Base-by-base conservation (phyloP, 495 filamentous ascomycete genomes). In the Tuber indicum region DNA sequence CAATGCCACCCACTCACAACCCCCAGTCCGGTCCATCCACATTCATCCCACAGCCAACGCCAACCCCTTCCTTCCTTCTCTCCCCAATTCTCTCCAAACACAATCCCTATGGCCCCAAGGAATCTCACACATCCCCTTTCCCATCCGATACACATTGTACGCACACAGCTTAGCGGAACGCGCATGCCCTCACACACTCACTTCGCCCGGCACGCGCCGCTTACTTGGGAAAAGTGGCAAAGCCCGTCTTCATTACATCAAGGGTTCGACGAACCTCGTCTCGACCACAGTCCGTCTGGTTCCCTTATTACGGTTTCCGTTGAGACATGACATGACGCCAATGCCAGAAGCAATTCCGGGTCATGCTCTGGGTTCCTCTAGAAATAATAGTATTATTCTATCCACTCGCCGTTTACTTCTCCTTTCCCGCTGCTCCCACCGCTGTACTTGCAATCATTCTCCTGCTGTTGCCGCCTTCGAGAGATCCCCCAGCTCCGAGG, bases 171-270 rank as follows among this genome's bases (percentile, higher is more conserved):
- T 80, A 80, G 77, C 78, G 78, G 78, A 80, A 80, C 78, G 78
- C 78, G 77, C 78, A 82, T 79, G 76, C 75, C 74, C 79, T 76
- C 74, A 74, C 75, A 52, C 80, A 66, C 80, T 79, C 77, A 80
- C 81, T 82, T 77, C 81, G 81, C 81, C 81, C 80, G 81, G 81
- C 81, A 80, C 81, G 81, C 81, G 81, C 81, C 81, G 81, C 81
- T 82, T 79, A 80, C 81, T 82, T 80, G 72, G 72, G 74, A 79
- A 75, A 82, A 80, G 81, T 82, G 81, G 81, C 81, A 82, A 82
- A 80, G 81, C 81, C 75, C 77, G 70, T 79, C 80, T 76, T 80
- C 77, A 83, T 82, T 82, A 80, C 81, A 82, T 82, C 81, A 82
- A 82, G 79, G 81, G 77, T 82, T 78, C 77, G 41, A 83, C 72